Percentiles rank a stretch among this genome's conserved stretches.
phyloP scores from a whole-genome alignment of 805 yeast genomes.

The Zygosaccharomyces gambellarensis region DNA sequence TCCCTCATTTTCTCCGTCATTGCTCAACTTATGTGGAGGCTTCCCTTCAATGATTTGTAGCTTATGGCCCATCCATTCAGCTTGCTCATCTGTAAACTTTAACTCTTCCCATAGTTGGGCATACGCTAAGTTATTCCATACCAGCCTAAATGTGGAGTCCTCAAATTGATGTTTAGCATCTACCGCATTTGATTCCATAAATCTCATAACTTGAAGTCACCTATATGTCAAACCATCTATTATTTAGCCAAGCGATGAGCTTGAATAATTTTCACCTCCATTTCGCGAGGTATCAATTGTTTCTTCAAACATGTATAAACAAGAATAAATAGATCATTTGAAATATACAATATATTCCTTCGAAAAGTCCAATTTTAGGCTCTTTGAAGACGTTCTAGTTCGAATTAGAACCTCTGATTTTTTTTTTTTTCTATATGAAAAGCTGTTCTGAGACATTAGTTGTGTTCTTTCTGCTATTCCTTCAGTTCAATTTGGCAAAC shows the following conservation, averaged over 20 bases:
- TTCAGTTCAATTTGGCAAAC: constrained; percentile 4
- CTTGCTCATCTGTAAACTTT: constrained; percentile 9
- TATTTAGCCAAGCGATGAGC: neutral
- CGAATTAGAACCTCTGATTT: neutral
- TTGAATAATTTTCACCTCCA: neutral
- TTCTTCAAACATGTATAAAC: neutral
- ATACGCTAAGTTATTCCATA: constrained; percentile 24
- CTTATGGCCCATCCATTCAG: constrained; percentile 14
- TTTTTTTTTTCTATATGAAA: neutral
- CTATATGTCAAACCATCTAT: neutral
- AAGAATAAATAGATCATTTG: neutral
- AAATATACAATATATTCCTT: neutral
- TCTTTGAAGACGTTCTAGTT: neutral
- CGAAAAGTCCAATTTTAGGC: neutral
- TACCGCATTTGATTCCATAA: neutral
- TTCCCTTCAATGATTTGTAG: constrained; percentile 19
- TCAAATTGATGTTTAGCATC: constrained; percentile 38
- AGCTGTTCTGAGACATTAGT: neutral
- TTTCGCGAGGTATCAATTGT: neutral
- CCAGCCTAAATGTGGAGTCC: constrained; percentile 46
- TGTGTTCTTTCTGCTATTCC: constrained; percentile 1
- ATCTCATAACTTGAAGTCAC: neutral
- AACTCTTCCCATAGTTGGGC: constrained; percentile 30
- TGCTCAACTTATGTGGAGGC: constrained; percentile 24
- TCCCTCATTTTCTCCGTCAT: constrained; percentile 19